Percentiles rank a stretch among this genome's conserved stretches.
Evolutionary conservation across 169 alveolate genomes (phyloP).

Genomic region (Eimeria sp.): DNA sequence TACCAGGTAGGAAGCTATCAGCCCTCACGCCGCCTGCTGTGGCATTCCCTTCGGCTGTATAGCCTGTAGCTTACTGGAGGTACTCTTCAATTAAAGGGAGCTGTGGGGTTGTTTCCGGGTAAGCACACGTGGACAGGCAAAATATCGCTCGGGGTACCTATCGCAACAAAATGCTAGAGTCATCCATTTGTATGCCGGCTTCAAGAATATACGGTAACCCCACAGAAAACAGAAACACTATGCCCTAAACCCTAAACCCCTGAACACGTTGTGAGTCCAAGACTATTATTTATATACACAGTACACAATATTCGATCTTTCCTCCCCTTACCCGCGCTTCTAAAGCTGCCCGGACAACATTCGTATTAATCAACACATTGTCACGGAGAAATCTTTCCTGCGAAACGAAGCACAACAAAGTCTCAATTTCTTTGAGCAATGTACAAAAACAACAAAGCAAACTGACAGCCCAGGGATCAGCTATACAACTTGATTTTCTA

Average conservation of each 20-base stretch:
- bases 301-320: neutral
- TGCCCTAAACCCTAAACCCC: neutral
- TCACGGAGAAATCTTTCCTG: slow-evolving; percentile 83
- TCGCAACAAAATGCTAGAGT: neutral
- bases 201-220: neutral
- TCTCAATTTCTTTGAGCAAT: neutral
- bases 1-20: neutral
- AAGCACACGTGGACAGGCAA: slow-evolving; percentile 86
- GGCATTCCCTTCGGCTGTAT: neutral
- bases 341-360: slow-evolving; percentile 61
- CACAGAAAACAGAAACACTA: neutral
- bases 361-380: slow-evolving; percentile 80
- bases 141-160: slow-evolving; percentile 81
- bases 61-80: slow-evolving; percentile 71
- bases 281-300: neutral
- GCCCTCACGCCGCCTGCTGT: neutral
- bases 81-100: slow-evolving; percentile 73
- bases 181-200: neutral
- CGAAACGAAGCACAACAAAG: neutral
- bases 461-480: neutral
- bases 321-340: slow-evolving; percentile 35
- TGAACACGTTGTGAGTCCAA: too few relatives aligned
- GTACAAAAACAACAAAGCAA: neutral
- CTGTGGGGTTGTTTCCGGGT: slow-evolving; percentile 75
- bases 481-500: too few relatives aligned